Evolutionary conservation across 805 yeast species (phyloP), one percentile per base, ranked within the genome.

Genomic region (Metschnikowia gelsemii): DNA sequence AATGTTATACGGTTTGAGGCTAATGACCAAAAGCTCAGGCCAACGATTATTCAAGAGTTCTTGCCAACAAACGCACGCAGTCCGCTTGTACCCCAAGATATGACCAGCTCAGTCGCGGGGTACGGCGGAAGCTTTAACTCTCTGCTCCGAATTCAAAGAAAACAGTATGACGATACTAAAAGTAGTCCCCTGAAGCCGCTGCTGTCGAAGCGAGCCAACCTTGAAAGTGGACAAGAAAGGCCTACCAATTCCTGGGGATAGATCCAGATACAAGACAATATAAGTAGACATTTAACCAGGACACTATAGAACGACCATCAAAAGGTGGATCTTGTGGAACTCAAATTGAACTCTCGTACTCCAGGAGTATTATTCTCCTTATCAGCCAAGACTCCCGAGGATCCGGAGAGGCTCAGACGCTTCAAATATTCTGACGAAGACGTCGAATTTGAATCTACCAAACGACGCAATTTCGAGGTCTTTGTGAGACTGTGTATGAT

Each of bases 401-500:
- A 16, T 3, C 45, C 43, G 2, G 47, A 40, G n/a, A 46, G 32
- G 38, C 50, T 46, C 2, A 48, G 48, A 3, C 53, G 35, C 25
- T 46, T 49, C 32, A 33, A 30, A n/a, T 34, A 38, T 12, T 40
- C 47, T 11, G 41, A 20, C 3, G 32, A 13, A 6, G 37, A 17
- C 14, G 41, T 27, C 20, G 60, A 40, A 41, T 57, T 64, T 11
- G 68, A 59, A 29, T 68, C 74, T 8, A 68, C 72, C 23, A 70
- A 49, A 37, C 72, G 56, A 24, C 90, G 72, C 24, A 84, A 72
- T 52, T 80, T 73, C 25, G 79, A 73, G 2, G 87, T 78, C 33
- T 84, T 78, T 25, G 82, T 78, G 42, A 88, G 65, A 1, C 91
- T 88, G 45, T 76, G 78, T 43, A 89, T 85, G 49, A 89, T 82